Evolutionary conservation across 371 early-diverging fungal genomes (phyloP), one percentile per base, ranked within the genome.

Genomic region (Syncephalastrum racemosum): DNA sequence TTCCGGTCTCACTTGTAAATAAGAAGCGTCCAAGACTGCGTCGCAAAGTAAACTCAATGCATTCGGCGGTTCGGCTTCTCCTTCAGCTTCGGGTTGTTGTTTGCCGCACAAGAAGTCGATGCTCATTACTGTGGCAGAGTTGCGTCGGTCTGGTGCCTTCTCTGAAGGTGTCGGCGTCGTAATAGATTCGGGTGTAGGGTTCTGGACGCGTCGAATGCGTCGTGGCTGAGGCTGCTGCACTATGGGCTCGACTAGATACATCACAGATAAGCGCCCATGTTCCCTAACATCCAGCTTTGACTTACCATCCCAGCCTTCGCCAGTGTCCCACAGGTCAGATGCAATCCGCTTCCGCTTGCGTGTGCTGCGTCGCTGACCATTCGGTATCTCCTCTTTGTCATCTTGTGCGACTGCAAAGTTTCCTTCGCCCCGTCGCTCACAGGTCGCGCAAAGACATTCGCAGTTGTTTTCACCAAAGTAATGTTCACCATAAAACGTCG

Each of bases 401-500:
- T 19, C 27, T 24, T 1, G 15, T 23, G 5, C 31, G 51, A 64
- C 62, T 63, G 36, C 10, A 31, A 31, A 31, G 36, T 31, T 31
- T 5, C 36, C 36, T 31, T 31, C 36, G 36, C 36, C 36, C 10
- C 36, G 36, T 31, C 59, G 77, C 69, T 94, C 94, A 62, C 96
- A 97, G 0, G 92, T 91, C 3, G 71, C 83, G 66, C 97, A 97
- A 25, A 88, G 70, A 60, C 97, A 97, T 61, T 94, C 94, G 50
- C 81, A 71, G 64, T 97, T 97, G 40, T 78, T 70, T 3, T 71
- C 71, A 22, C 94, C 96, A 80, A 97, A 97, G 54, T 97, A 97
- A 63, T 89, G 77, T 18, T 70, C 77, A 15, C 91, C 92, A 64
- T 97, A 96, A 59, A 79, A 82, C 4, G 88, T 86, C 2, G 92